Conservation (phyloP, 192 early-diverging fungal species). For the Glomus cerebriforme region DNA sequence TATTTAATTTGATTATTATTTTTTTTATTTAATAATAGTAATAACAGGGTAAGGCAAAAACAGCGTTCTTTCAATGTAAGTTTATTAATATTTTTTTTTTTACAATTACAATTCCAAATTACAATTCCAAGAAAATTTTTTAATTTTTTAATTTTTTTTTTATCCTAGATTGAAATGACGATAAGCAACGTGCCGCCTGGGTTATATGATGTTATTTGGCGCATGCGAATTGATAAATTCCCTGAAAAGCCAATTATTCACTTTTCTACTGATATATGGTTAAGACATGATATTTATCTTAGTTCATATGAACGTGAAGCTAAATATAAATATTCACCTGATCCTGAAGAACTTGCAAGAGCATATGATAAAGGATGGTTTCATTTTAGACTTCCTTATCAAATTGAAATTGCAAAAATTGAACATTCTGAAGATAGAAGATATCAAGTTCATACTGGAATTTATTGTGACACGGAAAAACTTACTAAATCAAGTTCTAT, state of each 20-base stretch:
- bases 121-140: neutral
- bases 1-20: neutral
- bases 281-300: constrained; percentile 20
- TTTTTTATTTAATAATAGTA: neutral
- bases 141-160: too few species aligned
- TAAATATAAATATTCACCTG: neutral
- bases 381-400: neutral
- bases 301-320: constrained; percentile 16
- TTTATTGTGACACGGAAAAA: neutral
- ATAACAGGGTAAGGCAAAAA: neutral
- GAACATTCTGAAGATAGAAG: constrained; percentile 8
- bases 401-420: neutral
- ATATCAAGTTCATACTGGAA: constrained; percentile 25
- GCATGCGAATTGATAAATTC: constrained; percentile 4
- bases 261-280: constrained; percentile 5
- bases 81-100: neutral
- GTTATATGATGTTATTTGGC: constrained; percentile 9
- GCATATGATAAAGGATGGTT: constrained; percentile 21
- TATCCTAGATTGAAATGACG: constrained; percentile 24
- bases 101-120: neutral
- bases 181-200: constrained; percentile 17
- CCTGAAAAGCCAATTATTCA: neutral
- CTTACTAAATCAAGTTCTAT: neutral
- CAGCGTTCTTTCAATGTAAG: constrained; percentile 1
- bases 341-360: neutral